Evolutionary conservation across 805 yeast species (phyloP).

Genomic region (Kuraishia piskuri): DNA sequence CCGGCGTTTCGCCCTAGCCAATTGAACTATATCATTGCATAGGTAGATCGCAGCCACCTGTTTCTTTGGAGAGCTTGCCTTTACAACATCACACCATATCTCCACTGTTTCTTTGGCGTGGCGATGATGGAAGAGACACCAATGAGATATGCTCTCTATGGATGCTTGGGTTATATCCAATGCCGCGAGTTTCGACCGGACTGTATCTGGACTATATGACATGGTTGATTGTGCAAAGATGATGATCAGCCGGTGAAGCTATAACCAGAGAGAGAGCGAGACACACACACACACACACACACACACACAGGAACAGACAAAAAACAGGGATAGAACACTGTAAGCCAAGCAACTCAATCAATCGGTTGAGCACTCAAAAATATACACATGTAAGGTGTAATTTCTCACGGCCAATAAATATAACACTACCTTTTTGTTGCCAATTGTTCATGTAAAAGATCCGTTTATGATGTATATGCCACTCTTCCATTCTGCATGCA

Average conservation of each 20-base stretch:
- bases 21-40: constrained; percentile 78
- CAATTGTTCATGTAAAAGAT: not conserved
- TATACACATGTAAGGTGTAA: no score
- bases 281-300: no score
- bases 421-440: not conserved
- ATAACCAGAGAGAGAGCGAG: no score
- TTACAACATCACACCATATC: constrained; percentile 38
- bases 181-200: constrained; percentile 34
- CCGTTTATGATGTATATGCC: not conserved
- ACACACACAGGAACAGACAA: no score
- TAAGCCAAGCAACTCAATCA: no score
- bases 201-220: constrained; percentile 46
- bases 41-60: constrained; percentile 52
- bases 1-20: constrained; percentile 55
- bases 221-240: no score
- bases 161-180: constrained; percentile 60
- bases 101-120: constrained; percentile 43
- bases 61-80: constrained; percentile 27
- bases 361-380: no score
- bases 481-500: not conserved
- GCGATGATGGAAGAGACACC: constrained; percentile 61
- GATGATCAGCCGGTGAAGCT: no score
- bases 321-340: no score
- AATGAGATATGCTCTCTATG: constrained; percentile 66
- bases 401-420: not conserved